phyloP scores from a whole-genome alignment of 164 flowering plant genomes.

The Stephania yunnanensis region DNA sequence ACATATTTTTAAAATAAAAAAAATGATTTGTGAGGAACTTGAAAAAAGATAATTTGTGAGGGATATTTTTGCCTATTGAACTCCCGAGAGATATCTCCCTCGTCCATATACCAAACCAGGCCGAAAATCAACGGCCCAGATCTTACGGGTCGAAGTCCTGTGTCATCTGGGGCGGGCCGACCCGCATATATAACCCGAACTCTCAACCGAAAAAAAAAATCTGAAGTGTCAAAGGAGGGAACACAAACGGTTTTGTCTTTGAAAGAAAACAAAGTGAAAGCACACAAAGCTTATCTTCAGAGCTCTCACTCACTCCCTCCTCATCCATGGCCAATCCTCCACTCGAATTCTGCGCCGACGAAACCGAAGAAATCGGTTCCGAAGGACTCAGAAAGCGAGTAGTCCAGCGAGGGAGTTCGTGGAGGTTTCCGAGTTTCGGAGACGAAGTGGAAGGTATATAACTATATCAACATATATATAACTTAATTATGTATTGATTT shows the following conservation, averaged over 20 bases:
- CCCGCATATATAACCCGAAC: background rate
- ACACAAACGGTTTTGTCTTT: constrained; percentile 41
- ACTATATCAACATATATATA: no score
- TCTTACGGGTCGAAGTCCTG: no score
- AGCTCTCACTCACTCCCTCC: constrained; percentile 6
- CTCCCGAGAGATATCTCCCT: no score
- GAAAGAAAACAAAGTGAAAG: constrained; percentile 17
- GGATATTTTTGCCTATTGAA: no score
- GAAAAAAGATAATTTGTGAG: no score
- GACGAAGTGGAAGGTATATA: constrained; percentile 57
- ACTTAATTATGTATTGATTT: no score
- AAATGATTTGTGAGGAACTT: no score
- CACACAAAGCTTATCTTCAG: constrained; percentile 37
- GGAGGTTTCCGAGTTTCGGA: constrained; percentile 54
- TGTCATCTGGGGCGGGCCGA: background rate
- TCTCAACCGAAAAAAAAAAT: background rate
- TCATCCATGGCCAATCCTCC: constrained; percentile 17
- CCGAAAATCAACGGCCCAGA: no score
- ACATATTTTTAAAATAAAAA: no score
- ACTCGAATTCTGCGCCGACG: constrained; percentile 7
- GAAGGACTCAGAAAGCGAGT: constrained; percentile 39
- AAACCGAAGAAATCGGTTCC: constrained; percentile 27
- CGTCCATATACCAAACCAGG: no score
- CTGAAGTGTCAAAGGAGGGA: constrained; percentile 24
- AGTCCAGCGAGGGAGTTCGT: constrained; percentile 34